A percentile compares a stretch with the other conserved stretches of the same genome.
Evolutionary conservation across 495 filamentous ascomycete species (phyloP).

Genomic region (Penicillium roqueforti): DNA sequence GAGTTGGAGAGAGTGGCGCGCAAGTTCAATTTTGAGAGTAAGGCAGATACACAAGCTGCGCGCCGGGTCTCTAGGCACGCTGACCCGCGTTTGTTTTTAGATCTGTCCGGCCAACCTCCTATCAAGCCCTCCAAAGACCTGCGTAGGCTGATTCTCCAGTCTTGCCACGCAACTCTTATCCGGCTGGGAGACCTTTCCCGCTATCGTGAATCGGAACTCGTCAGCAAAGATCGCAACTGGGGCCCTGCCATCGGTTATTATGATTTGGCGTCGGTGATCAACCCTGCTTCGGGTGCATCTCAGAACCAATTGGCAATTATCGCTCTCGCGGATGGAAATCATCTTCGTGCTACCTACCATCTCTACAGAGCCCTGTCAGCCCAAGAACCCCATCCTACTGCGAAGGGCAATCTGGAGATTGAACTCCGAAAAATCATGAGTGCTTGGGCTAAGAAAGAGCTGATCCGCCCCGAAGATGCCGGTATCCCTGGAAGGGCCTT

Average conservation of each 20-base stretch:
- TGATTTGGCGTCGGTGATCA: conserved; percentile 69
- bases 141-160: conserved; percentile 56
- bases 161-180: conserved; percentile 80
- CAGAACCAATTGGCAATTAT: conserved; percentile 90
- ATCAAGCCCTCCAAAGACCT: conserved; percentile 43
- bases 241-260: conserved; percentile 82
- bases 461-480: conserved; percentile 51
- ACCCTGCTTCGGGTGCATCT: conserved; percentile 72
- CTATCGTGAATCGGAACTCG: conserved; percentile 72
- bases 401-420: conserved; percentile 68
- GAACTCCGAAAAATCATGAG: conserved; percentile 71
- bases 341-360: conserved; percentile 81
- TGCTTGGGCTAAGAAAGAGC: conserved; percentile 56
- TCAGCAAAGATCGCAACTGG: conserved; percentile 67
- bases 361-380: conserved; percentile 77
- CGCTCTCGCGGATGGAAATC: conserved; percentile 66
- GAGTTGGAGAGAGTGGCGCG: conserved; percentile 69
- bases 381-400: conserved; percentile 66
- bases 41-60: conserved; percentile 12
- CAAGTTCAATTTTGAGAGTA: conserved; percentile 61
- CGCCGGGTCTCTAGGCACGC: conserved; percentile 19
- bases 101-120: conserved; percentile 34
- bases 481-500: conserved; percentile 52
- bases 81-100: conserved; percentile 35
- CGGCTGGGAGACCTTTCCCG: conserved; percentile 87